Conservation (phyloP, 2,329 filamentous ascomycete genomes). For the Paecilomyces fulvus region DNA sequence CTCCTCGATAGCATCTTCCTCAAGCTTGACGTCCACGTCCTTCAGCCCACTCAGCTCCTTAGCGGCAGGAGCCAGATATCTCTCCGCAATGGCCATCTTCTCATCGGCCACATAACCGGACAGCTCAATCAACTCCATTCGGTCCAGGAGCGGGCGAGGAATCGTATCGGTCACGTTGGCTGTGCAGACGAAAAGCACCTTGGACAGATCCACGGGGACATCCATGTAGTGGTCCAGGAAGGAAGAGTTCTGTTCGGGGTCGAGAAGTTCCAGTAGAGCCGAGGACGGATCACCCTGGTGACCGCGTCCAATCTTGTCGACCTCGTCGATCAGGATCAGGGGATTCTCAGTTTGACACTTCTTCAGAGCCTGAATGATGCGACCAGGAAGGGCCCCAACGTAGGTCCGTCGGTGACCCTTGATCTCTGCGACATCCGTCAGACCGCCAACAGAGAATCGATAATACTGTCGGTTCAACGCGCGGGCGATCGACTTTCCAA, state of each 20-base stretch:
- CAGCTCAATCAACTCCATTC: slow-evolving; percentile 95
- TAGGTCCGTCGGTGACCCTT: slow-evolving; percentile 96
- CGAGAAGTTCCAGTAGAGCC: slow-evolving; percentile 82
- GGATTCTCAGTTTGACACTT: slow-evolving; percentile 99
- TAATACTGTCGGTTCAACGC: slow-evolving; percentile 96
- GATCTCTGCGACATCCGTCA: slow-evolving; percentile 97
- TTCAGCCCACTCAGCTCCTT: slow-evolving; percentile 88
- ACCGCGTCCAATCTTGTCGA: slow-evolving; percentile 95
- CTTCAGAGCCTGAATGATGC: slow-evolving; percentile 96
- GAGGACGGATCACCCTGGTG: slow-evolving; percentile 96
- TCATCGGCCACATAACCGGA: slow-evolving; percentile 96
- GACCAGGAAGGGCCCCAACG: slow-evolving; percentile 86
- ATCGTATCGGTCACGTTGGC: slow-evolving; percentile 99
- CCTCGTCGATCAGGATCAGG: slow-evolving; percentile 89
- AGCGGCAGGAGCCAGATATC: slow-evolving; percentile 86
- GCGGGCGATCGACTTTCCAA: slow-evolving; percentile 93
- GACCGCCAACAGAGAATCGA: slow-evolving; percentile 91
- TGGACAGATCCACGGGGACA: slow-evolving; percentile 91
- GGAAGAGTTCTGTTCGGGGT: slow-evolving; percentile 94
- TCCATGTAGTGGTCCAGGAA: slow-evolving; percentile 99
- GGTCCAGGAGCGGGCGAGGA: slow-evolving; percentile 81
- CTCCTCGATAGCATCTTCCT: slow-evolving; percentile 82
- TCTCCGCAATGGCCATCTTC: slow-evolving; percentile 96
- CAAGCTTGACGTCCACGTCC: slow-evolving; percentile 80
- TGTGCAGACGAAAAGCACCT: slow-evolving; percentile 96